Evolutionary conservation across 768 basidiomycete genomes (phyloP).

Genomic region (Baorangia bicolor): DNA sequence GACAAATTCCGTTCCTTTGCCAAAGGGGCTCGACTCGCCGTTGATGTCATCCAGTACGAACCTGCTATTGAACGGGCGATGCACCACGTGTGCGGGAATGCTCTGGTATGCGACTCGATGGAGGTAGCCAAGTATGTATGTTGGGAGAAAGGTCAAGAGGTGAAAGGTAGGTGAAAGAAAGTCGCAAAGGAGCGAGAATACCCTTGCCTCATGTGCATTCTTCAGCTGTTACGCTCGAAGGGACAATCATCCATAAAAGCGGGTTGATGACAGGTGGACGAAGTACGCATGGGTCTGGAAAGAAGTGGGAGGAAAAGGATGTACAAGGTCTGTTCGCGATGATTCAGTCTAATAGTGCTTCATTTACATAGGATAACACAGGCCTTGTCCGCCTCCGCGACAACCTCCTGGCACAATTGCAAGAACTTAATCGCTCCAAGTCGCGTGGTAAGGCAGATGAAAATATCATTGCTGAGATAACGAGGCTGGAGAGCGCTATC

Average conservation of each 20-base stretch:
- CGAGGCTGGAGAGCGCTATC: conserved; percentile 74
- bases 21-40: conserved; percentile 81
- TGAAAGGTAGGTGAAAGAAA: conserved; percentile 83
- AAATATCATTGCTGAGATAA: conserved; percentile 69
- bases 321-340: conserved; percentile 61
- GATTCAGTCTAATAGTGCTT: conserved; percentile 26
- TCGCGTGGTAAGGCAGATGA: conserved; percentile 86
- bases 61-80: conserved; percentile 89
- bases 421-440: conserved; percentile 81
- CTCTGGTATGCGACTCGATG: conserved; percentile 94
- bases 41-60: conserved; percentile 83
- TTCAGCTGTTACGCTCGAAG: conserved; percentile 92
- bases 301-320: conserved; percentile 95
- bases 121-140: conserved; percentile 88
- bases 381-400: conserved; percentile 66
- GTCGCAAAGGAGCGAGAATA: conserved; percentile 9
- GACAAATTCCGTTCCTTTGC: conserved; percentile 94
- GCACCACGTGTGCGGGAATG: conserved; percentile 94
- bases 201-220: background rate
- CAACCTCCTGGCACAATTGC: conserved; percentile 66
- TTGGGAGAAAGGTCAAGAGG: conserved; percentile 93
- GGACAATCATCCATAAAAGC: conserved; percentile 96
- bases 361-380: conserved; percentile 4
- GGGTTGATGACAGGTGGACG: conserved; percentile 96
- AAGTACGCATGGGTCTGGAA: conserved; percentile 68